Evolutionary conservation across 177 flowering plant genomes (phyloP).

Genomic region (Vitis hybrid): DNA sequence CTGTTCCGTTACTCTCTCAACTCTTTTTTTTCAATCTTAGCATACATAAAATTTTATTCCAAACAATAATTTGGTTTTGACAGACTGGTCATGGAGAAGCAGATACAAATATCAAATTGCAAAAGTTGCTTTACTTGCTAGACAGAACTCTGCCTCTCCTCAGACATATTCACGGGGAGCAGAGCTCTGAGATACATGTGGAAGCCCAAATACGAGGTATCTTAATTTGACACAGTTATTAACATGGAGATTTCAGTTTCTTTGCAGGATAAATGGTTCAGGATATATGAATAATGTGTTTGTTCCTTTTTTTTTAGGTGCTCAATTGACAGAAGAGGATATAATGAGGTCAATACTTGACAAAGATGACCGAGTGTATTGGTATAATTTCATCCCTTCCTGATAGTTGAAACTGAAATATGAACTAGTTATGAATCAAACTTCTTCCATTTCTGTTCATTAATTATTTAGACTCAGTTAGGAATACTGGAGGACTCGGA

Average conservation of each 20-base stretch:
- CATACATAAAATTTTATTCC: slow-evolving; percentile 3
- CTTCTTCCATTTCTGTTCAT: background rate
- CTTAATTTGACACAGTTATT: background rate
- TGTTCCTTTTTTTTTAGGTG: slow-evolving; percentile 32
- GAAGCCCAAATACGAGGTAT: slow-evolving; percentile 60
- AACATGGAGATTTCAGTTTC: slow-evolving; percentile 6
- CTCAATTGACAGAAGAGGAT: slow-evolving; percentile 41
- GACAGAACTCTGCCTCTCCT: slow-evolving; percentile 61
- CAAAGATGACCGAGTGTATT: slow-evolving; percentile 64
- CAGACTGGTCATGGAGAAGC: slow-evolving; percentile 41
- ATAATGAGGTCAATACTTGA: slow-evolving; percentile 39
- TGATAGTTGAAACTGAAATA: slow-evolving; percentile 1
- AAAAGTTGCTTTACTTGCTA: slow-evolving; percentile 56
- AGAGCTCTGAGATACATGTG: slow-evolving; percentile 48
- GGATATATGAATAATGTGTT: slow-evolving; percentile 2
- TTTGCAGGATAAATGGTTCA: background rate
- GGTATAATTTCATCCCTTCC: slow-evolving; percentile 40
- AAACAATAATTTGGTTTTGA: slow-evolving; percentile 12
- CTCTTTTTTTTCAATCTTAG: background rate
- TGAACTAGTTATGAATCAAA: background rate
- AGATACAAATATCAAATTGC: slow-evolving; percentile 40
- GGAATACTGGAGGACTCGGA: no score
- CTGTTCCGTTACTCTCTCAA: background rate
- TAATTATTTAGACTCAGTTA: background rate
- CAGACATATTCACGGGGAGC: slow-evolving; percentile 55